Base-by-base conservation (phyloP, 768 basidiomycete genomes). In the Crucibulum laeve region DNA sequence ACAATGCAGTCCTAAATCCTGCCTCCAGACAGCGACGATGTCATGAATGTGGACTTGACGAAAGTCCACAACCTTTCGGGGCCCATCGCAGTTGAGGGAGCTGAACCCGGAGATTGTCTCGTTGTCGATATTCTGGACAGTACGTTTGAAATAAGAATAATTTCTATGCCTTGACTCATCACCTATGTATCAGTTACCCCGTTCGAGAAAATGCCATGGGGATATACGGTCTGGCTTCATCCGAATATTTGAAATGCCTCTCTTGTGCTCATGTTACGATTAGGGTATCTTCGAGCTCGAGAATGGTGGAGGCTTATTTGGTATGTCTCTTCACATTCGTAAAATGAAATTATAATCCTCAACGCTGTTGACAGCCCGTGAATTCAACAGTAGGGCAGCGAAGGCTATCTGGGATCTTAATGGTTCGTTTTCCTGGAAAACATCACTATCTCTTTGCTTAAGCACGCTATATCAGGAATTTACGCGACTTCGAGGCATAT, bases 401-500 rank as follows among this genome's bases (percentile, higher is more conserved):
- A 90, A 90, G 55, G 84, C 87, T 4, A 84, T 90, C 45, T 90
- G 87, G 87, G 87, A 87, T 58, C 73, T 89, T 48, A 69, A 86
- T 48, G 82, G 81, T 75, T 51, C 42, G 52, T 40, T n/a, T 25
- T 39, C 22, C 15, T 14, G 10, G 25, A 32, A 37, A 25, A 13
- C 21, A 4, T 6, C 15, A 17, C 33, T 25, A 24, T 8, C 33
- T 13, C 18, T 25, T 14, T 25, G 18, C 17, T 32, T 40, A 2
- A 44, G n/a, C n/a, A n/a, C 11, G n/a, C 24, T 22, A 40, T 3
- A 25, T 4, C 40, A 81, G 84, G 84, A 28, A 67, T 86, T 43
- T 85, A 83, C 58, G 84, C 84, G 0, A 75, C 80, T 7, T 86
- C 84, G 13, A 73, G 87, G 19, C 87, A 88, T 57, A 80, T 90